Percentiles rank a stretch among this genome's conserved stretches.
These are phyloP conservation scores for Penicillium longicatenatum DNA, from an alignment of 495 filamentous ascomycete species.

Conservation along the genomic window DNA sequence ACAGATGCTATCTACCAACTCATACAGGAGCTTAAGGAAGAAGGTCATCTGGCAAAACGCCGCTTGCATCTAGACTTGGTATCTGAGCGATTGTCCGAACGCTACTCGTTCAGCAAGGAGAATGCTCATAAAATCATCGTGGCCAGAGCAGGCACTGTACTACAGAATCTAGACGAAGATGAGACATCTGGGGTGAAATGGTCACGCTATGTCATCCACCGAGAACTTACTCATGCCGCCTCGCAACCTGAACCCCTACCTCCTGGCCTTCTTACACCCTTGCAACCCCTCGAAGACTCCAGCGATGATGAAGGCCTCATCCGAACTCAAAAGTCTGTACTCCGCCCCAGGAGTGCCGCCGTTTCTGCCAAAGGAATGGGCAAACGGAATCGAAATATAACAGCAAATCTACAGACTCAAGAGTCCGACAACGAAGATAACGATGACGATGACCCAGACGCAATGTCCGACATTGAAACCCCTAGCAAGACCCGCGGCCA, in stretches of 20 bases:
- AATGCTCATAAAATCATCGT: conserved; percentile 42
- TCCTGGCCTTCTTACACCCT: conserved; percentile 36
- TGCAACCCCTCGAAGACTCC: conserved; percentile 36
- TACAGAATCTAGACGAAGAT: conserved; percentile 42
- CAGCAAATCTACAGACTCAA: conserved; percentile 33
- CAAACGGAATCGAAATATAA: conserved; percentile 48
- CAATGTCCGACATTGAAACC: conserved; percentile 44
- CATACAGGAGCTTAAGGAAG: conserved; percentile 40
- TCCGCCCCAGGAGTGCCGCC: conserved; percentile 49
- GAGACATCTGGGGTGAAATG: conserved; percentile 41
- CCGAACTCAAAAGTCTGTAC: conserved; percentile 50
- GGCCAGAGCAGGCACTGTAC: conserved; percentile 32
- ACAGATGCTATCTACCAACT: conserved; percentile 40
- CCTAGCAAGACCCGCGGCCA: conserved; percentile 48
- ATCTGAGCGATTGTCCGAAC: conserved; percentile 23
- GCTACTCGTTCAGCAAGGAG: conserved; percentile 28
- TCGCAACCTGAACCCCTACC: conserved; percentile 27
- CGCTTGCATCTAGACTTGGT: conserved; percentile 43
- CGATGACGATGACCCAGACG: conserved; percentile 43
- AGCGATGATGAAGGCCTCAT: conserved; percentile 44
- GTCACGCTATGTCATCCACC: conserved; percentile 48
- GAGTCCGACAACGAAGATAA: conserved; percentile 35
- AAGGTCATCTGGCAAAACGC: conserved; percentile 48
- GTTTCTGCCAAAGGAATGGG: conserved; percentile 45
- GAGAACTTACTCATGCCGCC: conserved; percentile 40